phyloP scores from a whole-genome alignment of 495 filamentous ascomycete species.

The Podospora pseudopauciseta region DNA sequence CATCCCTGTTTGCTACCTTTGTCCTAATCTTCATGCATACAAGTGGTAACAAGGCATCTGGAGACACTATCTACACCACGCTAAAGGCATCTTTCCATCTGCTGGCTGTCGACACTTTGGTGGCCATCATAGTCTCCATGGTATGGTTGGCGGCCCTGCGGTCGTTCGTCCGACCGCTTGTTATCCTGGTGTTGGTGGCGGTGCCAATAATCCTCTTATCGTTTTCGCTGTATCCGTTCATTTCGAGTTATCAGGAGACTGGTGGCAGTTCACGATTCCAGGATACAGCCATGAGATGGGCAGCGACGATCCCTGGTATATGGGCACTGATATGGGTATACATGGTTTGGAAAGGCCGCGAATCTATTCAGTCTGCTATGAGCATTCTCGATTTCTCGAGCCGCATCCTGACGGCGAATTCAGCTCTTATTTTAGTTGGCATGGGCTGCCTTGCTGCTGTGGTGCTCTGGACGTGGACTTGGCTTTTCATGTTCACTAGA shows the following conservation, averaged over 20 bases:
- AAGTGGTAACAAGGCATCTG: slow-evolving; percentile 52
- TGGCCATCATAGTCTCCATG: slow-evolving; percentile 81
- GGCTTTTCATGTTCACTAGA: slow-evolving; percentile 94
- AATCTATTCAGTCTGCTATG: slow-evolving; percentile 73
- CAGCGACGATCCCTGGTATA: slow-evolving; percentile 69
- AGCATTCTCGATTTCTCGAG: slow-evolving; percentile 87
- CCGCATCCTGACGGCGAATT: slow-evolving; percentile 79
- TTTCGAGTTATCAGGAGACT: slow-evolving; percentile 77
- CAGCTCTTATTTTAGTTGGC: slow-evolving; percentile 76
- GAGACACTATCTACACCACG: slow-evolving; percentile 91
- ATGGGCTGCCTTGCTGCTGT: slow-evolving; percentile 71
- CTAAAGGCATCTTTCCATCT: slow-evolving; percentile 83
- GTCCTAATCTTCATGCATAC: slow-evolving; percentile 88
- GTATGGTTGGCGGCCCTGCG: slow-evolving; percentile 87
- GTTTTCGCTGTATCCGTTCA: slow-evolving; percentile 86
- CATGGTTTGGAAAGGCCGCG: slow-evolving; percentile 71
- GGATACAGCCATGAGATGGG: slow-evolving; percentile 86
- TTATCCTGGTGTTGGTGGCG: slow-evolving; percentile 71
- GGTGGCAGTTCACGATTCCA: slow-evolving; percentile 70
- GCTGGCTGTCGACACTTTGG: slow-evolving; percentile 82
- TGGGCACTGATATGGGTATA: slow-evolving; percentile 77
- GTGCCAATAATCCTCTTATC: slow-evolving; percentile 82
- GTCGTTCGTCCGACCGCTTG: slow-evolving; percentile 76
- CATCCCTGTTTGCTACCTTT: slow-evolving; percentile 78
- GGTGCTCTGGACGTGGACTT: slow-evolving; percentile 88